Evolutionary conservation across 495 filamentous ascomycete genomes (phyloP).

Genomic region (Penicillium fimorum): DNA sequence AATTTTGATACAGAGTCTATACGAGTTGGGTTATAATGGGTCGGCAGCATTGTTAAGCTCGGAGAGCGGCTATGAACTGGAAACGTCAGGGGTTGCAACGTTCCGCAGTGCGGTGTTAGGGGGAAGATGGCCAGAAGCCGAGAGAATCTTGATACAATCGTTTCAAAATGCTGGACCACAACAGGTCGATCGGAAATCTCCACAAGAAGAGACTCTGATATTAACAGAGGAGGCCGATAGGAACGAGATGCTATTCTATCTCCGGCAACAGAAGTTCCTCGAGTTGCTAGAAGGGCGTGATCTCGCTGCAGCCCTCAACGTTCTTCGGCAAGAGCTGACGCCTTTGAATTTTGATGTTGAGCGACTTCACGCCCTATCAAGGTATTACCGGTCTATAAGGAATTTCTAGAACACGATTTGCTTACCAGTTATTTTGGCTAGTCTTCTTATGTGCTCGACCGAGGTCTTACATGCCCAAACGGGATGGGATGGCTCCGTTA

Average conservation of each 20-base stretch:
- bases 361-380: constrained; percentile 78
- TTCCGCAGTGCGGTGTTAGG: constrained; percentile 79
- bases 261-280: constrained; percentile 92
- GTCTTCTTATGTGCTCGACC: constrained; percentile 82
- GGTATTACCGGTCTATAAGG: constrained; percentile 44
- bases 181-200: constrained; percentile 21
- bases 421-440: constrained; percentile 27
- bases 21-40: constrained; percentile 78
- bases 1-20: constrained; percentile 85
- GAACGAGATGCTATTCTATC: constrained; percentile 69
- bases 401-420: not conserved
- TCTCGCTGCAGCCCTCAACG: constrained; percentile 67
- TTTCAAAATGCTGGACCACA: constrained; percentile 20
- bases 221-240: constrained; percentile 57
- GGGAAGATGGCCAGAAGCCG: constrained; percentile 82
- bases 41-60: constrained; percentile 71
- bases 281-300: constrained; percentile 81
- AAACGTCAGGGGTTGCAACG: constrained; percentile 77
- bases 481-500: constrained; percentile 83
- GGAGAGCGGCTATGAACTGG: constrained; percentile 86
- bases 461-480: constrained; percentile 81
- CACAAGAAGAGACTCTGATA: constrained; percentile 40
- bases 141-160: constrained; percentile 70
- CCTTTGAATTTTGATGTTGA: constrained; percentile 77
- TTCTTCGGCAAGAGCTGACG: constrained; percentile 83